Conservation (phyloP, 2,329 filamentous ascomycete genomes). For the Blumeria graminis region DNA sequence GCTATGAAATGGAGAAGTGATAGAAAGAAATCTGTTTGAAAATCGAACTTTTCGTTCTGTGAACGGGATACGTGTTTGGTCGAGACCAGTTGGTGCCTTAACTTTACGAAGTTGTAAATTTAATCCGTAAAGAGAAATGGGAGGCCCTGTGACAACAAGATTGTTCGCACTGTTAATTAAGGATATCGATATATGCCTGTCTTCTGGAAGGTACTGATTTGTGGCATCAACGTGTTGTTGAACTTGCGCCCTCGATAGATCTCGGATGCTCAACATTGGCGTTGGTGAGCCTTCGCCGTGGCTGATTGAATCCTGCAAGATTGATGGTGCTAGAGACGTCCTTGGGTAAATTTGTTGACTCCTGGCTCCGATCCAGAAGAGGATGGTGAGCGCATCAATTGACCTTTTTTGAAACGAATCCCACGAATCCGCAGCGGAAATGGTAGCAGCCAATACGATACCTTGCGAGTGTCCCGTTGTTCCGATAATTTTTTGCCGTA, state of each 20-base stretch:
- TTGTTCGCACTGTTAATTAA: conserved; percentile 93
- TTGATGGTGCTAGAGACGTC: conserved; percentile 75
- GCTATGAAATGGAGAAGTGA: conserved; percentile 96
- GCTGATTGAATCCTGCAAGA: conserved; percentile 79
- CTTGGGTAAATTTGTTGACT: conserved; percentile 94
- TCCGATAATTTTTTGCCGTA: conserved; percentile 64
- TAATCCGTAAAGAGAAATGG: conserved; percentile 85
- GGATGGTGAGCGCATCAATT: conserved; percentile 61
- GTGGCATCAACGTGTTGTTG: conserved; percentile 94
- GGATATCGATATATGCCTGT: conserved; percentile 85
- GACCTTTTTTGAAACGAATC: conserved; percentile 68
- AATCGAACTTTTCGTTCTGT: conserved; percentile 94
- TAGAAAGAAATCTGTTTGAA: conserved; percentile 87
- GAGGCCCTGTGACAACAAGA: conserved; percentile 87
- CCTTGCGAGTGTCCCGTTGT: conserved; percentile 94
- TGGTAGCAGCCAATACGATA: conserved; percentile 77
- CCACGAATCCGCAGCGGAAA: conserved; percentile 79
- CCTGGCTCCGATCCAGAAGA: conserved; percentile 95
- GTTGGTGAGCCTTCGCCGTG: conserved; percentile 89
- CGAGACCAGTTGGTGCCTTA: conserved; percentile 89
- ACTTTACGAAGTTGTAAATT: conserved; percentile 90
- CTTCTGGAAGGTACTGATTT: conserved; percentile 81
- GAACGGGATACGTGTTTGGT: conserved; percentile 83
- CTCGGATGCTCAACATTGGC: conserved; percentile 92
- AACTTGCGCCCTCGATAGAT: conserved; percentile 66